Evolutionary conservation across 2,329 filamentous ascomycete species (phyloP).

Genomic region (Phoma sp.): DNA sequence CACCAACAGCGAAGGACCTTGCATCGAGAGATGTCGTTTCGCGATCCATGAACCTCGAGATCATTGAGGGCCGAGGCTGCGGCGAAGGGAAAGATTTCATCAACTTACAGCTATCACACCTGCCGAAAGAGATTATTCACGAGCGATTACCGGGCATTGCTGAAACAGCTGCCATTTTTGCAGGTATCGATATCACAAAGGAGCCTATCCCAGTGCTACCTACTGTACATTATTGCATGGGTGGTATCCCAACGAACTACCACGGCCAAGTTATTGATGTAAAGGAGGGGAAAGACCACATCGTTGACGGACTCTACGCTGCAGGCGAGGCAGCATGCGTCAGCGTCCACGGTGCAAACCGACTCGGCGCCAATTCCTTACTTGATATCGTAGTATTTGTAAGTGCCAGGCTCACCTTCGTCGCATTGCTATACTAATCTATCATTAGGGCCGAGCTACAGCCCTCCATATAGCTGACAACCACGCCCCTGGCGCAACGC

Average conservation of each 20-base stretch:
- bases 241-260: conserved; percentile 59
- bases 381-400: conserved; percentile 60
- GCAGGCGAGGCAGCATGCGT: conserved; percentile 60
- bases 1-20: conserved; percentile 59
- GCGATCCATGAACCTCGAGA: conserved; percentile 59
- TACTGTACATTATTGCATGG: conserved; percentile 62
- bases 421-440: not conserved
- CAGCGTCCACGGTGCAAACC: conserved; percentile 58
- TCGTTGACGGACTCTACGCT: conserved; percentile 57
- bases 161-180: conserved; percentile 60
- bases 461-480: conserved; percentile 53
- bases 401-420: conserved; percentile 5
- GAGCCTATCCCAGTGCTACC: conserved; percentile 60
- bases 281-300: conserved; percentile 46
- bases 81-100: conserved; percentile 58
- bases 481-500: conserved; percentile 48
- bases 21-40: conserved; percentile 58
- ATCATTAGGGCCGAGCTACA: conserved; percentile 51
- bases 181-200: conserved; percentile 58
- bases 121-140: conserved; percentile 56
- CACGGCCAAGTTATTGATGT: conserved; percentile 57
- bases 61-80: conserved; percentile 55
- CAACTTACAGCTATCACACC: conserved; percentile 57
- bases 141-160: conserved; percentile 59
- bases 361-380: conserved; percentile 58